A percentile compares a stretch with the other conserved stretches of the same genome.
Conservation (phyloP, 345 rosid species). For the Moricandia arvensis region DNA sequence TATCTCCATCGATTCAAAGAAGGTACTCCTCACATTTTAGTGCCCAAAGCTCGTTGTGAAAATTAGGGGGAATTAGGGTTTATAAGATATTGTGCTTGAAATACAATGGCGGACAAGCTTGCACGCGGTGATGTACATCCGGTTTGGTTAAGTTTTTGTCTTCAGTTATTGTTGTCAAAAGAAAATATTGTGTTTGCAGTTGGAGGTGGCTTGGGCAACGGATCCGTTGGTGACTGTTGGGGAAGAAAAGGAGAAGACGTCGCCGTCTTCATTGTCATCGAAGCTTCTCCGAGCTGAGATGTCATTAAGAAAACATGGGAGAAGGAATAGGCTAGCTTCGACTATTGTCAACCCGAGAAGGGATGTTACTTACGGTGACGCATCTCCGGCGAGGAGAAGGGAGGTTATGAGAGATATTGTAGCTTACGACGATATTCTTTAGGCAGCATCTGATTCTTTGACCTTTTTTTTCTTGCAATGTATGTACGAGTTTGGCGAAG, state of each 20-base stretch:
- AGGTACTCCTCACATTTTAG: slow-evolving; percentile 31
- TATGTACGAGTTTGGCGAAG: background rate
- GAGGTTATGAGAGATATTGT: slow-evolving; percentile 56
- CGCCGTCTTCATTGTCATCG: slow-evolving; percentile 47
- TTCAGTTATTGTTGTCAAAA: no score
- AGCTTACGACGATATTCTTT: slow-evolving; percentile 80
- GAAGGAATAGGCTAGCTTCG: slow-evolving; percentile 70
- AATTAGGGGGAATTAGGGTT: background rate
- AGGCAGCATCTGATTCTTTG: background rate
- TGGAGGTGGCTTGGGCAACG: slow-evolving; percentile 72
- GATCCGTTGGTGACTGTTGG: slow-evolving; percentile 78
- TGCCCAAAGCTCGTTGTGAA: background rate
- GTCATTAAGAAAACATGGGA: slow-evolving; percentile 74
- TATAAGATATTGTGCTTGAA: background rate
- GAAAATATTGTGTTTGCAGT: slow-evolving; percentile 39
- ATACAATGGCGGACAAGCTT: no score
- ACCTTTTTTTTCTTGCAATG: background rate
- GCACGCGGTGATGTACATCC: no score
- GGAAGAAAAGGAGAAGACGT: slow-evolving; percentile 41
- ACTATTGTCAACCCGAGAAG: slow-evolving; percentile 61
- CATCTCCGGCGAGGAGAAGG: slow-evolving; percentile 23
- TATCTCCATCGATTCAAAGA: slow-evolving; percentile 56
- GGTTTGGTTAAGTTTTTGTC: no score
- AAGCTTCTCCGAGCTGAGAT: slow-evolving; percentile 68
- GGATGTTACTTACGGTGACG: background rate